A percentile compares a stretch with the other conserved stretches of the same genome.
These are phyloP conservation scores for Leishmania martiniquensis DNA, from an alignment of 208 protist genomes.

Conservation along the genomic window DNA sequence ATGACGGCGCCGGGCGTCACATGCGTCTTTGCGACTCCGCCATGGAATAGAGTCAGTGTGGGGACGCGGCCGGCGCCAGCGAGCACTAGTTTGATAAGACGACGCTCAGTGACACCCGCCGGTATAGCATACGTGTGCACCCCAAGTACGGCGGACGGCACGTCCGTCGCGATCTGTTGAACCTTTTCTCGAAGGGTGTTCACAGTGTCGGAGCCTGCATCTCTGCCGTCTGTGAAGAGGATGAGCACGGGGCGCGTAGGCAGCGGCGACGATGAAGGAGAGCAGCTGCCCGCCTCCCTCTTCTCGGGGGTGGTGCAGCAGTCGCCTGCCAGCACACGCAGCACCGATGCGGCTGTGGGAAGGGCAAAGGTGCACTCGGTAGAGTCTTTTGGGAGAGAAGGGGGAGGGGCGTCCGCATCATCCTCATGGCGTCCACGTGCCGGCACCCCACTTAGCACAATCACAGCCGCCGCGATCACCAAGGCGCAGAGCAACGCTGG, in stretches of 20 bases:
- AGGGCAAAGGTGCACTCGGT: conserved; percentile 1
- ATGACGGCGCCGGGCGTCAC: conserved; percentile 17
- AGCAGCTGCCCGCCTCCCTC: not conserved
- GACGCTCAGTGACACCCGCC: not conserved
- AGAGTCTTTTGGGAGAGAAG: not conserved
- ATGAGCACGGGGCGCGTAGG: conserved; percentile 16
- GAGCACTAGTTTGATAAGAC: conserved; percentile 18
- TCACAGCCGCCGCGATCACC: not conserved
- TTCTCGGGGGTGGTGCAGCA: not conserved
- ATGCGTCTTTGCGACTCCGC: conserved; percentile 11
- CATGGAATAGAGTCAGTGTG: conserved; percentile 24
- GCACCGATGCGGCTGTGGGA: not conserved
- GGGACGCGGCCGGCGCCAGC: conserved; percentile 13
- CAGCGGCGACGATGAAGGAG: not conserved
- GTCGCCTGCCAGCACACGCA: not conserved
- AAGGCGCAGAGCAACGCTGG: not conserved
- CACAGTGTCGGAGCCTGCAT: not conserved
- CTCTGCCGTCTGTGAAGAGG: conserved; percentile 22
- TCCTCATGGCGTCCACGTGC: not conserved
- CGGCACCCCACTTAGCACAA: not conserved
- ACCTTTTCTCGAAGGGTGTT: conserved; percentile 6
- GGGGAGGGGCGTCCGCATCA: not conserved
- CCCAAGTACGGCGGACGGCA: conserved; percentile 17
- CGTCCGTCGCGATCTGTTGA: conserved; percentile 7
- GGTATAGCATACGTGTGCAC: conserved; percentile 27